Evolutionary conservation across 148 eudicot species (phyloP), one percentile per base, ranked within the genome.

Genomic region (Rhododendron vialii): DNA sequence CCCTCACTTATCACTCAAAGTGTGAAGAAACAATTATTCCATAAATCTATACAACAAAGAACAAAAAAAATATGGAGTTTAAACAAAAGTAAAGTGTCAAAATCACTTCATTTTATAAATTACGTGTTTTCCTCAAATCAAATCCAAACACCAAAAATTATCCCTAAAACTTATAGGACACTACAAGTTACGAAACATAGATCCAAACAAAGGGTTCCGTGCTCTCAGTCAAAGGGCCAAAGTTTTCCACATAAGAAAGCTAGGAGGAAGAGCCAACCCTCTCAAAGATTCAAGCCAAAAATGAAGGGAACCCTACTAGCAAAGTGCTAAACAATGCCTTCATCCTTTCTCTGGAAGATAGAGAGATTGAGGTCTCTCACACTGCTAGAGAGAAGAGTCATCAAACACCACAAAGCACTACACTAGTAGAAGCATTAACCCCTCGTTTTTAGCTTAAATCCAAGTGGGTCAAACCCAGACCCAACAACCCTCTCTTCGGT

Each of bases 201-300:
- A 30, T 14, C 36, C 18, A 33, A 71, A 33, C 20, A 51, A 53
- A 17, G 26, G n/a, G 83, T 53, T 15, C 1, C 2, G 41, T 80
- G 83, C 65, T 80, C 83, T 80, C 83, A 80, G 83, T 80, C 83
- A 80, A 50, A 51, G 83, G 63, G n/a, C 83, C 65, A 50, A 51
- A 30, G 41, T 82, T 90, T 83, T 90, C 91, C 91, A 88, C 91
- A 90, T 74, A 77, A 90, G 89, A 86, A 80, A 18, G 73, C 88
- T 48, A 84, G 6, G 15, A 43, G 45, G 61, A 59, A 3, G 43
- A 45, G 28, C 24, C 41, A 73, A 20, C 43, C 69, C 82, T 26
- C 45, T 57, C 77, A 76, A 59, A 63, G 81, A 86, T 57, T 82
- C 43, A 75, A 76, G 17, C 45, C 59, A 59, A 82, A 77, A 57